Evolutionary conservation across 1,284 basidiomycete genomes (phyloP), one percentile per base, ranked within the genome.

Genomic region (Moesziomyces sp.): DNA sequence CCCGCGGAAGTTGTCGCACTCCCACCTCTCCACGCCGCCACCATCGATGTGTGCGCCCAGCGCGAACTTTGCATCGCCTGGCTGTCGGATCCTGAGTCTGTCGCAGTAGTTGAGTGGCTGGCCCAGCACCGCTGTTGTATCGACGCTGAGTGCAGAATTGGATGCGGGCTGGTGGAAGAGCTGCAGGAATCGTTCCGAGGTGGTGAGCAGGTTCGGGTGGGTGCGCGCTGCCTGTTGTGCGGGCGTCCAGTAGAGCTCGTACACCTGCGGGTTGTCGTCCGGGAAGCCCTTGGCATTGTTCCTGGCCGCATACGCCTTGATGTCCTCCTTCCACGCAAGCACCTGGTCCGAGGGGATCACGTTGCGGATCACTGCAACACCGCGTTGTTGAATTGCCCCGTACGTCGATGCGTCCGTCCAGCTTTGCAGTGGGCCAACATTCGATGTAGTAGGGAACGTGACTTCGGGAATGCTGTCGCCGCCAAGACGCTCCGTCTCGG

Each of bases 41-140:
- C 90, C 90, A 78, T 93, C 92, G 49, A 91, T 87, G 77, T 93
- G 92, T 5, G 91, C 89, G 0, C 90, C 91, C 4, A 93, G 85
- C 7, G 87, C 86, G 88, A 93, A 93, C 49, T 87, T 86, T 9
- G 86, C 84, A 72, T 92, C 91, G 0, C 92, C 92, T 0, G 92
- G 91, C 35, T 87, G 87, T 6, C 92, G 87, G 46, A 93, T 91
- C 1, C 91, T 87, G 23, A 93, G 85, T 11, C 92, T 87, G 83
- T 93, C 92, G 57, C 89, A 91, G 83, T 93, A 93, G 0, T 88
- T 88, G 21, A 93, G 84, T 0, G 91, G 90, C 1, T 87, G 88
- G 8, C 83, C 77, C 26, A 92, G 86, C 57, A 87, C 87, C 44
- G 90, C 85, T 18, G 88, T 87, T 16, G 38, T 50, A 5, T 53